Base-by-base conservation (phyloP, 192 early-diverging fungal genomes). In the Coemansia biformis region DNA sequence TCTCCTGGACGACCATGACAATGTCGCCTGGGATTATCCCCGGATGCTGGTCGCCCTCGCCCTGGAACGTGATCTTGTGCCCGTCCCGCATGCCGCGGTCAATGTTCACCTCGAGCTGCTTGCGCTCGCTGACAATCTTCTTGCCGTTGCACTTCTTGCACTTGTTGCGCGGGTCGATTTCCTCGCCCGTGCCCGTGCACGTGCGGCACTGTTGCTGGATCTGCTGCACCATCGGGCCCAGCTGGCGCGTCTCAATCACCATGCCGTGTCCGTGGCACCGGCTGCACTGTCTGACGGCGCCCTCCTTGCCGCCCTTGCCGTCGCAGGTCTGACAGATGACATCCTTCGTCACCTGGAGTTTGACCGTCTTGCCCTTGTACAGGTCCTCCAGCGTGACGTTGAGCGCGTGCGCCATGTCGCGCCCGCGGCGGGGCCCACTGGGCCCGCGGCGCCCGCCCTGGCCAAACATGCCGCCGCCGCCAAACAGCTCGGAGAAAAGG, bases 161-260 rank as follows among this genome's bases (percentile, higher is more conserved):
- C 49, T 87, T 78, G 72, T 91, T 83, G 71, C 91, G 92, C 39
- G 86, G 82, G 44, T 85, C 82, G 50, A 99, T 93, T 53, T 88
- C 80, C 59, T 94, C 86, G 53, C 97, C 95, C 50, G 83, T 81
- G 48, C 92, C 97, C 41, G 81, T 75, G 77, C 97, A 99, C 36
- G 85, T 83, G 28, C 75, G 75, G 77, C 97, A 99, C 22, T 91
- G 83, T 66, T 96, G 92, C 73, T 99, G 97, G 77, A 98, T 90
- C 79, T 98, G 97, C 81, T 99, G 97, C 48, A 99, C 86, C 95
- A 99, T 98, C 16, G 97, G 97, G 19, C 97, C 97, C 77, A 99
- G 87, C 66, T 97, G 92, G 39, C 95, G 79, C 49, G 95, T 78
- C 46, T 86, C 82, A 19, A 94, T 76, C 73, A 86, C 87, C 49